Evolutionary conservation across 805 yeast species (phyloP), one percentile per base, ranked within the genome.

Genomic region (Ogataea nonfermentans): DNA sequence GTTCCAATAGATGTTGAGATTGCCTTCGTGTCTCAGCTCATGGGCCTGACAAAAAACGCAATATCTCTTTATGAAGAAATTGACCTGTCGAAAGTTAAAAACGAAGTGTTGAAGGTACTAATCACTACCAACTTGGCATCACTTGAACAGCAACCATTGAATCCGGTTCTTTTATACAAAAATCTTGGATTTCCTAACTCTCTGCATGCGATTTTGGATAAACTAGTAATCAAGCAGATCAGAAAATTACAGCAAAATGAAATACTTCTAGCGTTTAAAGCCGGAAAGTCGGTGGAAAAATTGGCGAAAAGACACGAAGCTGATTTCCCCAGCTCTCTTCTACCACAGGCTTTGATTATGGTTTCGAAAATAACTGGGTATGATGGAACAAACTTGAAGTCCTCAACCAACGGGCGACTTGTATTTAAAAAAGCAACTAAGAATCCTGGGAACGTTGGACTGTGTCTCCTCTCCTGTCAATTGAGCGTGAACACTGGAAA

Each of bases 1-100:
- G 67, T 74, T 22, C 84, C 91, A 16, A 81, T 81, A 14, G 58
- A 70, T 42, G 57, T 80, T 30, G 83, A 84, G 47, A 73, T 73
- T 22, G 81, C 85, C 2, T 81, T 72, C 49, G 73, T 76, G 13
- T 61, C 74, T 37, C 71, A 68, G 25, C 40, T 63, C 11, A 32
- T 47, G 26, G 73, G 73, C 6, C 52, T 69, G 11, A 32, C 37
- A 2, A 61, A 52, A 1, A 61, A 64, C 13, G 62, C 79, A 2
- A 34, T 52, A 26, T 41, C 51, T 2, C 57, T 77, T 3, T 61
- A 78, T 36, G 51, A 64, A 3, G 47, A 55, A 2, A 46, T 70
- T 9, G 66, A 66, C 12, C 35, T 56, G 25, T 46, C 52, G 4
- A 41, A 49, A 7, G 42, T 66, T 24, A 60, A 63, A 29, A 79